Percentiles rank a stretch among this genome's conserved stretches.
These are phyloP conservation scores for Cryphonectria nitschkei DNA, from an alignment of 2,329 filamentous ascomycete species.

Conservation along the genomic window DNA sequence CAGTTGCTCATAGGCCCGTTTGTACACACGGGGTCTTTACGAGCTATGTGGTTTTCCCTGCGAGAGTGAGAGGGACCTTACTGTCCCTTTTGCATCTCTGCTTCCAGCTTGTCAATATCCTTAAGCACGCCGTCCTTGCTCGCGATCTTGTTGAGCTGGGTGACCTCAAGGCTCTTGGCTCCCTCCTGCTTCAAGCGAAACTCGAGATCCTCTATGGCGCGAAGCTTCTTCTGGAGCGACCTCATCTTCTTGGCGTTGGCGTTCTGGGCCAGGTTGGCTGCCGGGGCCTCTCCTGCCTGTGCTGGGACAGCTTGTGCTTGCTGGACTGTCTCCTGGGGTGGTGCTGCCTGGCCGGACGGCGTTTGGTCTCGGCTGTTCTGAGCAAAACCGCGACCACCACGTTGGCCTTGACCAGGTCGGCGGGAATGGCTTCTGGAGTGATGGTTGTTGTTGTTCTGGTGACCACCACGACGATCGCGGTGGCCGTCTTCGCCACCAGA, in stretches of 20 bases:
- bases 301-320: constrained; percentile 9
- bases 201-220: constrained; percentile 96
- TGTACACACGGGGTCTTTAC: not conserved
- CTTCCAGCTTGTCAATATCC: constrained; percentile 51
- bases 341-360: constrained; percentile 34
- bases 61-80: not conserved
- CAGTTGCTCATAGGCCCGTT: too few species aligned
- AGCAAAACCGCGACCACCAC: constrained; percentile 56
- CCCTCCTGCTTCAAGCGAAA: constrained; percentile 74
- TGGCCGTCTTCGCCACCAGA: constrained; percentile 61
- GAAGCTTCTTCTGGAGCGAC: constrained; percentile 93
- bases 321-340: constrained; percentile 36
- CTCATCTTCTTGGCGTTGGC: constrained; percentile 94
- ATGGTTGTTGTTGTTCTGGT: constrained; percentile 37
- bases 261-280: constrained; percentile 49
- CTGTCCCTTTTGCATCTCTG: constrained; percentile 12
- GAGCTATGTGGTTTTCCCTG: not conserved
- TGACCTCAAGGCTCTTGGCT: constrained; percentile 95
- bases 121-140: constrained; percentile 84
- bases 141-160: constrained; percentile 96
- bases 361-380: constrained; percentile 37
- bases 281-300: constrained; percentile 48
- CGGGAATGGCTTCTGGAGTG: constrained; percentile 58
- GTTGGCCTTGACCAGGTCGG: constrained; percentile 49
- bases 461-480: constrained; percentile 64